Percentiles rank a stretch among this genome's conserved stretches.
Conservation (phyloP, 2,329 filamentous ascomycete species). For the Cercospora sojina region DNA sequence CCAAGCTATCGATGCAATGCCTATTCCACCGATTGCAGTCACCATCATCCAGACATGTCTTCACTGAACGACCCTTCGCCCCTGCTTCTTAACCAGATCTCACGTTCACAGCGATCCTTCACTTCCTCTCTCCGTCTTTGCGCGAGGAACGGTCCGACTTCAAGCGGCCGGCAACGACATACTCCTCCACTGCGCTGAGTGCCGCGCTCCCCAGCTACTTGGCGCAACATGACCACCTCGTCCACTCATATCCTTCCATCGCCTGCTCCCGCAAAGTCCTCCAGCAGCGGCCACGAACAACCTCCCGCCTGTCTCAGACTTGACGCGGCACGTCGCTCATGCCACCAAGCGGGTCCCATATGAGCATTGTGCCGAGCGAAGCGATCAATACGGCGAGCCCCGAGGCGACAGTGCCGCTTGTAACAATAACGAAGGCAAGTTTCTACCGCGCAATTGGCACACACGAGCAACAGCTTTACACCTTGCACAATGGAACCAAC, state of each 20-base stretch:
- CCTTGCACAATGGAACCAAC: too few relatives aligned
- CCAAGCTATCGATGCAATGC: background rate
- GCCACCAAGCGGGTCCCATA: background rate
- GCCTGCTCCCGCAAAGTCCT: background rate
- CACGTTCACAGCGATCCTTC: background rate
- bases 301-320: background rate
- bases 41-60: fast-evolving
- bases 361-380: background rate
- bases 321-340: background rate
- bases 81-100: background rate
- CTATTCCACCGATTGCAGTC: background rate
- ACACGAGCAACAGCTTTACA: too few relatives aligned
- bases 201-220: too few relatives aligned
- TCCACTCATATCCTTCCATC: too few relatives aligned
- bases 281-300: background rate
- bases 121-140: background rate
- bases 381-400: background rate
- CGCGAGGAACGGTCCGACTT: background rate
- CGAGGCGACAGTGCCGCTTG: background rate
- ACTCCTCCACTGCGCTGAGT: too few relatives aligned
- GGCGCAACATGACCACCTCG: too few relatives aligned
- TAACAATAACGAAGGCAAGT: too few relatives aligned
- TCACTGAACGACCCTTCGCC: too few relatives aligned
- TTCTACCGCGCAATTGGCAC: too few relatives aligned
- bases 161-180: background rate